Evolutionary conservation across 768 basidiomycete species (phyloP), one percentile per base, ranked within the genome.

Genomic region (Tricholoma furcatifolium): DNA sequence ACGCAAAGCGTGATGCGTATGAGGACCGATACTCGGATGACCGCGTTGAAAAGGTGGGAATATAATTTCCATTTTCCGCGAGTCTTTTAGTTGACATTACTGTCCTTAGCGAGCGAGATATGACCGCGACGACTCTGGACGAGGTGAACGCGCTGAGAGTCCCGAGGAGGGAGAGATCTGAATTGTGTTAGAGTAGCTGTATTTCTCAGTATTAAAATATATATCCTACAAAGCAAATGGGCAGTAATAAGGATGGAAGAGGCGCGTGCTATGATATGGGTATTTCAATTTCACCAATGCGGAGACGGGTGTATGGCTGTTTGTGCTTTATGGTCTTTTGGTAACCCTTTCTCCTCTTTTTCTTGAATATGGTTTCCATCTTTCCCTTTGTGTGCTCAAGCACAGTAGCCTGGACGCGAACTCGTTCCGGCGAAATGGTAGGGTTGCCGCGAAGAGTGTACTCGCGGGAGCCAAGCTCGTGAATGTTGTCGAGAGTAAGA

Each of bases 331-430:
- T 91, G 7, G 91, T 93, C 73, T 92, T 91, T 72, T 90, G 84
- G 74, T 98, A 98, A 9, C 96, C 94, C 77, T 98, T 98, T 85
- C 97, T 86, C 72, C 94, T 76, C 78, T 98, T 99, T 77, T 95
- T 96, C 79, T 98, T 97, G 73, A 95, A 83, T 50, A 91, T 89
- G 62, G 77, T 80, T 71, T 96, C 90, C 90, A 98, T 88, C 48
- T 81, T 80, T 7, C 93, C 91, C 69, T 95, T 98, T 39, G 97
- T 98, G 67, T 99, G 96, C 71, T 99, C 97, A 42, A 98, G 72
- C n/a, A 99, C 93, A 18, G 92, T 97, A 15, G 94, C 87, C 59
- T 88, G 77, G 36, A 95, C 87, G 55, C 78, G 78, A 59, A 97
- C 84, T 35, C 80, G 75, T 50, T 77, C 74, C 5, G 80, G 63